A percentile compares a stretch with the other conserved stretches of the same genome.
phyloP scores from a whole-genome alignment of 331 rosid genomes.

The Stylosanthes scabra region DNA sequence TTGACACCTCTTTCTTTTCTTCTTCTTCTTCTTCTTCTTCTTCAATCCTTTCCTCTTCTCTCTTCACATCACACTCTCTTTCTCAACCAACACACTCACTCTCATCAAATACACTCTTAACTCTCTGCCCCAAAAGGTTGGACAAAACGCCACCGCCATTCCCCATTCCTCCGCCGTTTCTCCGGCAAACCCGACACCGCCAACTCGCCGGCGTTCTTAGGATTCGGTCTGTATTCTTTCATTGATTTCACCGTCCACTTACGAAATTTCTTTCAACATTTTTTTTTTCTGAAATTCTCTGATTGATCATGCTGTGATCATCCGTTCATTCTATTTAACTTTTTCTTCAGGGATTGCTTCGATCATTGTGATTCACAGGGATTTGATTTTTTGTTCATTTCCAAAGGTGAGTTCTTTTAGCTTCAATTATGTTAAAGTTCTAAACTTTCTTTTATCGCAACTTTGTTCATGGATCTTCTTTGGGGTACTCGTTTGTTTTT shows the following conservation, averaged over 20 bases:
- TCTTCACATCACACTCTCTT: constrained; percentile 50
- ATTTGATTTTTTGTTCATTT: constrained; percentile 40
- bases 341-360: constrained; percentile 41
- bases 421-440: constrained; percentile 20
- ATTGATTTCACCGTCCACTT: no score
- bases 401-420: constrained; percentile 50
- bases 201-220: no score
- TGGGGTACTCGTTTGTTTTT: neutral
- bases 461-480: constrained; percentile 54
- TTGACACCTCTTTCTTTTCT: neutral
- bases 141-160: no score
- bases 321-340: constrained; percentile 17
- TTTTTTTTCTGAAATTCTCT: neutral
- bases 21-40: neutral
- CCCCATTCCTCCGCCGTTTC: no score
- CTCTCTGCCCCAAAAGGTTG: no score
- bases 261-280: no score
- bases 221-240: no score
- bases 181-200: no score
- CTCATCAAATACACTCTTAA: no score
- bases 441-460: constrained; percentile 4
- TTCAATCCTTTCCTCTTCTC: constrained; percentile 40
- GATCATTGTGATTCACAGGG: constrained; percentile 39
- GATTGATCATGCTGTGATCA: constrained; percentile 29
- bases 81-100: constrained; percentile 31